Evolutionary conservation across 2,329 filamentous ascomycete species (phyloP).

Genomic region (Furcasterigmium furcatum): DNA sequence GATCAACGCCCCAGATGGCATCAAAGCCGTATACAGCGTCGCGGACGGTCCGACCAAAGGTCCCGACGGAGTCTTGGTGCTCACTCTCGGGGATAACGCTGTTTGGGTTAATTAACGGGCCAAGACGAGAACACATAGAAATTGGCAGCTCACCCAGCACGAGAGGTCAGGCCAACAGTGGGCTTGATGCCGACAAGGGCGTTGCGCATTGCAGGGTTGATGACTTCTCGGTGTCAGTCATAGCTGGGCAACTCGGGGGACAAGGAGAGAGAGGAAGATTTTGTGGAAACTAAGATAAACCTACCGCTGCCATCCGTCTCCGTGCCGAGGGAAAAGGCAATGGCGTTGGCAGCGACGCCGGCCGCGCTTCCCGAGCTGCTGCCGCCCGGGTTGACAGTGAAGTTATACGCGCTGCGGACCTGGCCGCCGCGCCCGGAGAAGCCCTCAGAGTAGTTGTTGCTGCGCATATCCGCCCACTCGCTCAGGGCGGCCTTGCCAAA

Average conservation of each 20-base stretch:
- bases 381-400: constrained; percentile 66
- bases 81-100: constrained; percentile 62
- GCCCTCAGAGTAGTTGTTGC: constrained; percentile 64
- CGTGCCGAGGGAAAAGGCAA: constrained; percentile 65
- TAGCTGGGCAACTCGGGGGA: neutral
- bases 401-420: constrained; percentile 63
- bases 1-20: constrained; percentile 63
- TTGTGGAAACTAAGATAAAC: no score
- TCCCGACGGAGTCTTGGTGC: constrained; percentile 68
- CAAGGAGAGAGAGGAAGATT: no score
- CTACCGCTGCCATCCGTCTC: constrained; percentile 67
- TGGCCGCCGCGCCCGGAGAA: constrained; percentile 65
- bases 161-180: constrained; percentile 69
- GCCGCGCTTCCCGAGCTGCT: constrained; percentile 65
- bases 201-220: constrained; percentile 69
- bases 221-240: constrained; percentile 39
- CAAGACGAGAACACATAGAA: no score
- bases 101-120: no score
- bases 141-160: no score
- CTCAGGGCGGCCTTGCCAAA: constrained; percentile 68
- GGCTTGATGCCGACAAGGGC: constrained; percentile 72
- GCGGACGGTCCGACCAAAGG: constrained; percentile 64
- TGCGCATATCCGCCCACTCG: constrained; percentile 74
- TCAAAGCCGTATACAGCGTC: constrained; percentile 67
- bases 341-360: constrained; percentile 60